Evolutionary conservation across 345 rosid genomes (phyloP).

Genomic region (Cardiospermum halicacabum): DNA sequence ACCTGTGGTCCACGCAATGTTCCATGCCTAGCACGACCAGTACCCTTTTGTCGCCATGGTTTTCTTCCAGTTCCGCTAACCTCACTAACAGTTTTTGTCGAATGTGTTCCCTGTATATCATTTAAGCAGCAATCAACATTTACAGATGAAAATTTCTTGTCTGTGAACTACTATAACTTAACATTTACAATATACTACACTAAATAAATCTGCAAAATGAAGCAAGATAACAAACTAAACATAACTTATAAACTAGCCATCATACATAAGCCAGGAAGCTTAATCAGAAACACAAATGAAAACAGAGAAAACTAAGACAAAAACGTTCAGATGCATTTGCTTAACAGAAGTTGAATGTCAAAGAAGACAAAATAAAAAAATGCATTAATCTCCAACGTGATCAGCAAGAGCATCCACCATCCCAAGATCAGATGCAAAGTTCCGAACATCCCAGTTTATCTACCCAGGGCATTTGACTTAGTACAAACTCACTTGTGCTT

Average conservation of each 20-base stretch:
- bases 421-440: background rate
- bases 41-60: constrained; percentile 84
- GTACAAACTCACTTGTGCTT: background rate
- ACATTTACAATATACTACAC: background rate
- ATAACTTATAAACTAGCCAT: background rate
- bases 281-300: background rate
- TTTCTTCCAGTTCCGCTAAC: constrained; percentile 96
- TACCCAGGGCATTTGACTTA: background rate
- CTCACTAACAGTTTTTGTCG: constrained; percentile 89
- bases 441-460: background rate
- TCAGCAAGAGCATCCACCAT: background rate
- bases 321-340: background rate
- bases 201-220: background rate
- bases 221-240: background rate
- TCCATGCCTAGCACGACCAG: constrained; percentile 92
- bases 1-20: constrained; percentile 91
- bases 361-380: background rate
- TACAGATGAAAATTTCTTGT: background rate
- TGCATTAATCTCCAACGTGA: background rate
- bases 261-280: background rate
- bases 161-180: background rate
- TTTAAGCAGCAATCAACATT: constrained; percentile 7
- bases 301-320: background rate
- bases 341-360: background rate
- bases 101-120: constrained; percentile 75